These are phyloP conservation scores for Erodium moschatum DNA, from an alignment of 441 rosid species.

Conservation along the genomic window DNA sequence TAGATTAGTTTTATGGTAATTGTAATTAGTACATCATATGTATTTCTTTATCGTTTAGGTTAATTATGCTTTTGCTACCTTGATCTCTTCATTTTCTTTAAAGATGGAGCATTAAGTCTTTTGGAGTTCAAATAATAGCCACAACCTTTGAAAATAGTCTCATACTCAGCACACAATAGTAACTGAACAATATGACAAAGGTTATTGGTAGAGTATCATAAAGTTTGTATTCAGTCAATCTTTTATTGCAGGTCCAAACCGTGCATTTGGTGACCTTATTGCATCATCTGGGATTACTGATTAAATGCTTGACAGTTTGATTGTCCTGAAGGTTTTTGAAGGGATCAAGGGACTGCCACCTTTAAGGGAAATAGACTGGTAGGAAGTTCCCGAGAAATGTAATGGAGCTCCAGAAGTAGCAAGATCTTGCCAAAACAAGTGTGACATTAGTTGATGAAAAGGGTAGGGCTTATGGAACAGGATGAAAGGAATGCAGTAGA, in stretches of 20 bases:
- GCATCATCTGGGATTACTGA: conserved; percentile 86
- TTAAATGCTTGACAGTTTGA: conserved; percentile 79
- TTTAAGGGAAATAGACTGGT: conserved; percentile 54
- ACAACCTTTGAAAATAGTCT: background rate
- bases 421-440: conserved; percentile 75
- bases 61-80: background rate
- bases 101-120: too few relatives aligned
- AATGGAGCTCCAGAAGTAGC: conserved; percentile 79
- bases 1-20: conserved; percentile 4
- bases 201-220: conserved; percentile 7
- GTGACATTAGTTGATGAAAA: conserved; percentile 73
- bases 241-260: conserved; percentile 56
- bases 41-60: background rate
- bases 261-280: conserved; percentile 90
- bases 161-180: background rate
- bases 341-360: conserved; percentile 85
- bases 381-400: conserved; percentile 65
- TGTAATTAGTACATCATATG: background rate
- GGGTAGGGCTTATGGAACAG: conserved; percentile 92
- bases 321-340: conserved; percentile 73
- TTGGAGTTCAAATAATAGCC: too few relatives aligned
- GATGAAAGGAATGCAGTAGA: conserved; percentile 80
- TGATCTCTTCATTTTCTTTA: too few relatives aligned
- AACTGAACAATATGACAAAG: background rate
- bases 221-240: conserved; percentile 16